Evolutionary conservation across 768 basidiomycete genomes (phyloP).

Genomic region (Boletus pseudopeckii): DNA sequence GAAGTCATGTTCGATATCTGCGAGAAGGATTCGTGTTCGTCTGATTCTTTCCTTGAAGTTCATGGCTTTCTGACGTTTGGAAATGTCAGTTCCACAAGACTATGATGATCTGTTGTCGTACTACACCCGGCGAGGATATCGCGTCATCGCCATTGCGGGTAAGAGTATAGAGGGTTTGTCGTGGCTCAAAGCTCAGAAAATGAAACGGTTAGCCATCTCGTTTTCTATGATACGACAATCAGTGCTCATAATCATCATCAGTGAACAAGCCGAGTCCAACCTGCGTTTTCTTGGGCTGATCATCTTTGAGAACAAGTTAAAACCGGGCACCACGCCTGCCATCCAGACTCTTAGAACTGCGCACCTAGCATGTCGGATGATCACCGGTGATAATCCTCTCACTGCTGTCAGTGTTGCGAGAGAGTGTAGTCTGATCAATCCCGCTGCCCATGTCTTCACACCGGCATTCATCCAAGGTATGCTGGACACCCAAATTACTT

Average conservation of each 20-base stretch:
- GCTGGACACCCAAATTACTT: not conserved
- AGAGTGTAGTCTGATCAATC: slow-evolving; percentile 86
- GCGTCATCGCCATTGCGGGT: slow-evolving; percentile 97
- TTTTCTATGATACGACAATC: not conserved
- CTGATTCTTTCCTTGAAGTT: not conserved
- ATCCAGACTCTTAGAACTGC: slow-evolving; percentile 87
- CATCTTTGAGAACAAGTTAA: slow-evolving; percentile 98
- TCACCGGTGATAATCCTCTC: slow-evolving; percentile 95
- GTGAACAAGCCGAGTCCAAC: slow-evolving; percentile 91
- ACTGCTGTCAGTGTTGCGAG: slow-evolving; percentile 96
- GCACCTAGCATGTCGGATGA: slow-evolving; percentile 94
- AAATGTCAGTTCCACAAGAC: slow-evolving; percentile 78
- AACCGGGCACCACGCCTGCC: slow-evolving; percentile 85
- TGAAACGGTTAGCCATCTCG: slow-evolving; percentile 69
- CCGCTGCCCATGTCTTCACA: slow-evolving; percentile 84
- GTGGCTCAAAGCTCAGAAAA: slow-evolving; percentile 95
- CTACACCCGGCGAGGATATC: slow-evolving; percentile 94
- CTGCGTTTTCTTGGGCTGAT: slow-evolving; percentile 91
- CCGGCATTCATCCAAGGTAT: slow-evolving; percentile 76
- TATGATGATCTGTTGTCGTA: slow-evolving; percentile 96
- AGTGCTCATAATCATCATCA: slow-evolving; percentile 30
- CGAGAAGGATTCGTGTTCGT: slow-evolving; percentile 84
- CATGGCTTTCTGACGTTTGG: slow-evolving; percentile 11
- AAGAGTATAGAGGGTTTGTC: slow-evolving; percentile 91
- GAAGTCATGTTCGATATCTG: slow-evolving; percentile 98